Evolutionary conservation across 176 grass and related monocot species (phyloP), one percentile per base, ranked within the genome.

Genomic region (Eleusine coracana): DNA sequence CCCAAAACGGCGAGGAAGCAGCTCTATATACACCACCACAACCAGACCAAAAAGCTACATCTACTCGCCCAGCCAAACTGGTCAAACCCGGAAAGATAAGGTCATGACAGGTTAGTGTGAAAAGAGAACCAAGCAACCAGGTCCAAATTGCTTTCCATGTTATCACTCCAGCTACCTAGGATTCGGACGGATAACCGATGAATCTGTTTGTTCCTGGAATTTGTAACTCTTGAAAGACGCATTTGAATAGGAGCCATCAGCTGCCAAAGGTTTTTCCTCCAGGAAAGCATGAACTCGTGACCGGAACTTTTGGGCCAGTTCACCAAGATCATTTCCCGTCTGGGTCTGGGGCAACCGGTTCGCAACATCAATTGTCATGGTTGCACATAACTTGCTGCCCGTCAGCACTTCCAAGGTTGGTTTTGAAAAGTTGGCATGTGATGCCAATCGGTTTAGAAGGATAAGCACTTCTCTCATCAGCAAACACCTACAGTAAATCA

Each of bases 391-490:
- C 52, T 89, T 94, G 16, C 82, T 89, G 40, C 61, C 67, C 2
- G 60, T 91, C 77, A 98, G 76, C 66, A 92, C 79, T 79, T 95
- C 92, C 64, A 98, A 59, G 21, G 92, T 92, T 73, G 88, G 71
- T 66, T 89, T 94, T 34, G 95, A 93, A 83, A 91, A 98, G 28
- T 79, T 88, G 11, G 88, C 25, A 27, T 98, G 90, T 12, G 95
- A 95, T 55, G 82, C 83, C 80, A 98, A 45, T 75, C 95, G 90
- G 74, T 98, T 98, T 56, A 98, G 86, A 70, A 98, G 86, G 78
- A 98, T 98, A 56, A 98, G 84, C 15, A 79, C 92, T 64, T 98
- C 95, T 63, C 92, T 83, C 83, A 98, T 89, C 66, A 98, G 34
- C 49, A 83, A 84, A 75, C 86, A 89, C 79, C 95, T 98, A 80